These are phyloP conservation scores for Alternaria sp. DNA, from an alignment of 2,329 filamentous ascomycete genomes.

Conservation along the genomic window DNA sequence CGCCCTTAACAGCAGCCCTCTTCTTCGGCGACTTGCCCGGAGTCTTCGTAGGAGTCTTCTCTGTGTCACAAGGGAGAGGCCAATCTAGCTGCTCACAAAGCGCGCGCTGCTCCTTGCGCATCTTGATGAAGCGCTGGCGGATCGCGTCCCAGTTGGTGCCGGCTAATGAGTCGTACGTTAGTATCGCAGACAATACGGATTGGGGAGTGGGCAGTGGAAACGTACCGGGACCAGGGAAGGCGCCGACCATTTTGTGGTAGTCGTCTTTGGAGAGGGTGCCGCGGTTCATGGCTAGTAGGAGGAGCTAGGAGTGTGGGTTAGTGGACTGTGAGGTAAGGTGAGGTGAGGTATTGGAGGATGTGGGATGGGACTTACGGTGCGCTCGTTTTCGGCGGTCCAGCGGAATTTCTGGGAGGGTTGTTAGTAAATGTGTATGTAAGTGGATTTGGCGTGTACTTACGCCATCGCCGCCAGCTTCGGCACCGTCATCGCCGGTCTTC, in stretches of 20 bases:
- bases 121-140: not conserved
- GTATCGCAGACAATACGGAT: no score
- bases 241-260: not conserved
- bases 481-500: not conserved
- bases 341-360: no score
- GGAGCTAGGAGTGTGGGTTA: not conserved
- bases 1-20: no score
- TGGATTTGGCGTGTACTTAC: not conserved
- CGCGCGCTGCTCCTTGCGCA: not conserved
- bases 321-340: not conserved
- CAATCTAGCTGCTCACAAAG: not conserved
- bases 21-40: not conserved
- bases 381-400: not conserved
- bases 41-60: not conserved
- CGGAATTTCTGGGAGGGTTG: not conserved
- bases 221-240: not conserved
- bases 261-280: not conserved
- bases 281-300: not conserved
- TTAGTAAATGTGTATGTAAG: not conserved
- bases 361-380: not conserved
- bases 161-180: not conserved
- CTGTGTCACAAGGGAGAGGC: not conserved
- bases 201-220: not conserved
- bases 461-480: not conserved
- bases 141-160: not conserved